Conservation (phyloP, 2,329 filamentous ascomycete genomes). For the Pseudocercospora fijiensis region DNA sequence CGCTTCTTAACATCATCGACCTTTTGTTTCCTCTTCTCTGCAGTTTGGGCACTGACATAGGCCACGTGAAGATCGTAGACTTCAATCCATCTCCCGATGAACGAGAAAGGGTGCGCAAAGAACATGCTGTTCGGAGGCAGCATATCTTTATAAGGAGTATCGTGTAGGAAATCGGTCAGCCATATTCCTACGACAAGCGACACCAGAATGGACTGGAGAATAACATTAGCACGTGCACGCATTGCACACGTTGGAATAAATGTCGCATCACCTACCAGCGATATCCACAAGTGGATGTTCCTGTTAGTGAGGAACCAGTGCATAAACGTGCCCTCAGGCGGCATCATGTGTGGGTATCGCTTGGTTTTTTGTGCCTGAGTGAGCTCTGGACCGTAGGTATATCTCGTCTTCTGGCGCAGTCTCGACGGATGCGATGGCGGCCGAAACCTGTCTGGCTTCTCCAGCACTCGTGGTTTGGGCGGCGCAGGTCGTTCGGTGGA, state of each 20-base stretch:
- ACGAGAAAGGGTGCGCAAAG: slow-evolving; percentile 67
- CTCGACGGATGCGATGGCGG: slow-evolving; percentile 84
- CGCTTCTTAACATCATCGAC: slow-evolving; percentile 88
- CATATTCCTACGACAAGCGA: slow-evolving; percentile 71
- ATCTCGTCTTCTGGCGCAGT: slow-evolving; percentile 58
- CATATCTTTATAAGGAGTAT: slow-evolving; percentile 76
- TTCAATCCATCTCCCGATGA: slow-evolving; percentile 63
- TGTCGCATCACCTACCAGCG: slow-evolving; percentile 62
- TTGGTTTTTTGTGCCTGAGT: slow-evolving; percentile 65
- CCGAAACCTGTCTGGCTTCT: slow-evolving; percentile 84
- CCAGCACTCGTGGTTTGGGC: slow-evolving; percentile 68
- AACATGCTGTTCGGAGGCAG: slow-evolving; percentile 71
- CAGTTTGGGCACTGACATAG: slow-evolving; percentile 66
- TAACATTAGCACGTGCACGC: slow-evolving; percentile 10
- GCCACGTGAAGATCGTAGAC: slow-evolving; percentile 75
- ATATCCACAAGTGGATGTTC: slow-evolving; percentile 76
- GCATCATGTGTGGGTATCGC: slow-evolving; percentile 86
- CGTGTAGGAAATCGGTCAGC: slow-evolving; percentile 73
- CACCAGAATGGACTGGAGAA: slow-evolving; percentile 61
- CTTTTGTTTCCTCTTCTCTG: slow-evolving; percentile 68
- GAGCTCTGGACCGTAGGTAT: slow-evolving; percentile 72
- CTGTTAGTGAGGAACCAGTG: slow-evolving; percentile 81
- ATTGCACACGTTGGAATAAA: neutral
- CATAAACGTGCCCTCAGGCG: slow-evolving; percentile 75
- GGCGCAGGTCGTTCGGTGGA: slow-evolving; percentile 37